phyloP scores from a whole-genome alignment of 805 yeast species.

The Torulaspora quercuum region DNA sequence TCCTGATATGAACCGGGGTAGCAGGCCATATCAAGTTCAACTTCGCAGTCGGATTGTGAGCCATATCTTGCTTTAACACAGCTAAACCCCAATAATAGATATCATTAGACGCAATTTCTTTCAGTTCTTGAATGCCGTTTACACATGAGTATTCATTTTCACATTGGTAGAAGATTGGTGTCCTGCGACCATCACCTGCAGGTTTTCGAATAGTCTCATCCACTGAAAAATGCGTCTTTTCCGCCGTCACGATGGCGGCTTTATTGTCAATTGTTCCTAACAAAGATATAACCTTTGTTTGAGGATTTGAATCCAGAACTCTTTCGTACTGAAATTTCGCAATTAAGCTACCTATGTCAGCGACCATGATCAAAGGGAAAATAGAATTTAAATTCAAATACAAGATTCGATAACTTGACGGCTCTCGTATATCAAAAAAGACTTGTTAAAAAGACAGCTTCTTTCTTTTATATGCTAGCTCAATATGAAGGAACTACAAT shows the following conservation, averaged over 20 bases:
- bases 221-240: slow-evolving; percentile 61
- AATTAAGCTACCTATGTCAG: slow-evolving; percentile 26
- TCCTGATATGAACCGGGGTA: slow-evolving; percentile 74
- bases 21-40: slow-evolving; percentile 85
- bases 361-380: no score
- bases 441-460: no score
- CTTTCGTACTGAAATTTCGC: slow-evolving; percentile 44
- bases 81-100: slow-evolving; percentile 80
- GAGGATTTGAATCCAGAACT: slow-evolving; percentile 58
- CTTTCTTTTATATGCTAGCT: no score
- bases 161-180: slow-evolving; percentile 12
- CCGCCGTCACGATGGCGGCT: slow-evolving; percentile 67
- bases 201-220: slow-evolving; percentile 26
- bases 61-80: slow-evolving; percentile 46
- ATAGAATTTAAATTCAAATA: no score
- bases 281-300: slow-evolving; percentile 59
- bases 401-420: no score
- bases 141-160: slow-evolving; percentile 28
- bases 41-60: slow-evolving; percentile 56
- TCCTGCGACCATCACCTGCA: slow-evolving; percentile 10
- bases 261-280: slow-evolving; percentile 62
- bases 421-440: no score
- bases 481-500: no score
- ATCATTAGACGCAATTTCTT: slow-evolving; percentile 63
- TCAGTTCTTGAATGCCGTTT: slow-evolving; percentile 30